Evolutionary conservation across 129 eudicot genomes (phyloP).

Genomic region (Arctium minus): DNA sequence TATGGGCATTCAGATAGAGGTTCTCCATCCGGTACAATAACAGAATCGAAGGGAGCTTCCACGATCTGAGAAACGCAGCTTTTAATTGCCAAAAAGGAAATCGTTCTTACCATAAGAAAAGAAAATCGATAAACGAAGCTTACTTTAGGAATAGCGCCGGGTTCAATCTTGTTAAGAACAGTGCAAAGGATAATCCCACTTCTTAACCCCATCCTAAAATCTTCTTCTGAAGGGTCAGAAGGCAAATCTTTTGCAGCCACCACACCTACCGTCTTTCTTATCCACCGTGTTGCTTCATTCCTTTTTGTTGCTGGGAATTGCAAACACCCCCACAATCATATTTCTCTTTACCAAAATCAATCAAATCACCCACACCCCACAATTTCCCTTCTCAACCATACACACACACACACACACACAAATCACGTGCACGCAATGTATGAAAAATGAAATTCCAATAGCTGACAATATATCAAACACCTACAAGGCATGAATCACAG

Average conservation of each 20-base stretch:
- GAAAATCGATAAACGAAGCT: not conserved
- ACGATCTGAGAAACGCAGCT: slow-evolving; percentile 43
- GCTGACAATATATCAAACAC: slow-evolving; percentile 4
- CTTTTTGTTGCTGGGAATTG: slow-evolving; percentile 65
- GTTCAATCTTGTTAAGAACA: slow-evolving; percentile 69
- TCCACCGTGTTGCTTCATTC: slow-evolving; percentile 83
- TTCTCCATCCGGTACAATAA: slow-evolving; percentile 72
- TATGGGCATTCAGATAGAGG: slow-evolving; percentile 72
- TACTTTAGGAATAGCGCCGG: slow-evolving; percentile 75
- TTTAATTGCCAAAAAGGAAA: not conserved
- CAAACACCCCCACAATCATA: slow-evolving; percentile 12
- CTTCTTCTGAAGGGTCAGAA: slow-evolving; percentile 89
- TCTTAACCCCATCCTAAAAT: slow-evolving; percentile 71
- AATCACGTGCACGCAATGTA: not conserved
- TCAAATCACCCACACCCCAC: not conserved
- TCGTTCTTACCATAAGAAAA: not conserved
- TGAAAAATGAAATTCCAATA: not conserved
- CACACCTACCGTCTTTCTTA: slow-evolving; percentile 70
- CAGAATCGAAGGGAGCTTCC: slow-evolving; percentile 58
- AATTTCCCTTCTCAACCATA: not conserved
- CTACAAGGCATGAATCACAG: not conserved
- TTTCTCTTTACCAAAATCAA: not conserved
- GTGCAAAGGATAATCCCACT: slow-evolving; percentile 87
- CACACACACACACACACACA: not conserved
- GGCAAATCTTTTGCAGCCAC: slow-evolving; percentile 89